Evolutionary conservation across 768 basidiomycete species (phyloP), one percentile per base, ranked within the genome.

Genomic region (Mycena alexandri): DNA sequence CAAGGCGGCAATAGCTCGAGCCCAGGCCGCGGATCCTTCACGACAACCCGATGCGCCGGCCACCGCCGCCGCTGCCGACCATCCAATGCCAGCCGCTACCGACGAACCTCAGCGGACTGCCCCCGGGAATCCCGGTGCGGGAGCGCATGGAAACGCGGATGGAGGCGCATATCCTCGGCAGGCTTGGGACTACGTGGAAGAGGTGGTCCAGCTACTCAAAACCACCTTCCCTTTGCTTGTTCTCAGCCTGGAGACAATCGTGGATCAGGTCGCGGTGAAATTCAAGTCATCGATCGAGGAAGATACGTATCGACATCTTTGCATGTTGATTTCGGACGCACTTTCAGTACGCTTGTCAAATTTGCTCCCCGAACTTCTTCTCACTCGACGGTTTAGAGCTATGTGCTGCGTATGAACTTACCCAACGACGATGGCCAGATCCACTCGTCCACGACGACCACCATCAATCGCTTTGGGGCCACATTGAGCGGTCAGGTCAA

Each of bases 181-280:
- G 72, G 89, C 94, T 29, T 94, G 89, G 87, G 97, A 99, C 60
- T 86, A 93, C 72, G 90, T 98, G 9, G 98, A 99, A 22, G 98
- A 99, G 75, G 89, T 99, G 63, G 88, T 96, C 46, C 92, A 96
- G 75, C 90, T 94, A 42, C 84, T 99, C 73, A 99, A 99, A 81
- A 98, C 97, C 0, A 91, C 94, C 0, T 98, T 96, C 84, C 98
- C 98, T 0, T 85, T 99, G 9, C 86, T 99, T 41, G 94, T 97
- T 34, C 83, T 99, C 22, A 98, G 95, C 63, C 85, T 99, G 85
- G 98, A 99, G 81, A 96, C 95, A 17, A 93, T 98, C 86, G 93
- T 96, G 5, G 98, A 99, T 71, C 96, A 98, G 79, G 93, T 99
- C 70, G 85, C 89, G 22, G 87, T 90, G 65, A 88, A 95, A 57